Evolutionary conservation across 345 rosid species (phyloP).

Genomic region (Brassica incana): DNA sequence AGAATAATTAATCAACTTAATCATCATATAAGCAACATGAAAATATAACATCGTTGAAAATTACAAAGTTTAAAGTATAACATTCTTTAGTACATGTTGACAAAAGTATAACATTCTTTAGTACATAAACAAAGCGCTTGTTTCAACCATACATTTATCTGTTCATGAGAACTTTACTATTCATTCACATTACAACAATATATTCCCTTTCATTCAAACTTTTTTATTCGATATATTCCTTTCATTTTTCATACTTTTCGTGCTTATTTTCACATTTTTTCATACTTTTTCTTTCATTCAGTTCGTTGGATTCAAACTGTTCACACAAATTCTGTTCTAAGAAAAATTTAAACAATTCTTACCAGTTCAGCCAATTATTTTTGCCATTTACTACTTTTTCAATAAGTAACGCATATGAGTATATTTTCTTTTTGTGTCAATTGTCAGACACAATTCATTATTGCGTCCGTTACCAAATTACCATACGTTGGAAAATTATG

Average conservation of each 20-base stretch:
- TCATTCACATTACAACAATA: background rate
- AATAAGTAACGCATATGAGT: background rate
- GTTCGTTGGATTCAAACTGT: background rate
- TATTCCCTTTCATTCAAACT: background rate
- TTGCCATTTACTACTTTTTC: background rate
- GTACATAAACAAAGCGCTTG: no score
- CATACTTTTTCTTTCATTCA: background rate
- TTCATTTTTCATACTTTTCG: background rate
- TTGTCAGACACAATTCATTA: background rate
- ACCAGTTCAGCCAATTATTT: background rate
- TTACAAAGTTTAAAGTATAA: no score
- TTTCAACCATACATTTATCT: background rate
- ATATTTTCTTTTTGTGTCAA: background rate
- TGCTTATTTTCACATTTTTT: background rate
- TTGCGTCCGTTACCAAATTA: background rate
- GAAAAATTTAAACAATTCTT: background rate
- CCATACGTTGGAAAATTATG: background rate
- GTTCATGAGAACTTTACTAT: background rate
- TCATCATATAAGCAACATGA: background rate
- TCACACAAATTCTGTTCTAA: background rate
- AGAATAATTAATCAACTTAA: background rate
- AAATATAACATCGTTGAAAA: no score
- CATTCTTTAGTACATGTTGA: no score
- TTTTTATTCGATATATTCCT: background rate
- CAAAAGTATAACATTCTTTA: no score